These are phyloP conservation scores for Silene latifolia DNA, from an alignment of 148 eudicot genomes.

Conservation along the genomic window DNA sequence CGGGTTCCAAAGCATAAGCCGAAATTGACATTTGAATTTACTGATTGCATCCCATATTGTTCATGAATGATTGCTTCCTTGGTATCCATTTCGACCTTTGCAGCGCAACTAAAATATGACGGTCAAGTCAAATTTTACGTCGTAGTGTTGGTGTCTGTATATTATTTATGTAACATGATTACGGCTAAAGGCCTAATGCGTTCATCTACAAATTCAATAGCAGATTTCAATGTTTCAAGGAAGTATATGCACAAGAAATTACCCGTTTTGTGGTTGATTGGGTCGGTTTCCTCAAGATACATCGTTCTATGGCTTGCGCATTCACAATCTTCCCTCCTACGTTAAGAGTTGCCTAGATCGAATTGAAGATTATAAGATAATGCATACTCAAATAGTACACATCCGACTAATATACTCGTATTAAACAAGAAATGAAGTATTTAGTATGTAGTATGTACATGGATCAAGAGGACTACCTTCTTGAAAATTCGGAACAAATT, in stretches of 20 bases:
- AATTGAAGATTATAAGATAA: not conserved
- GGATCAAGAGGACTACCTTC: too few relatives aligned
- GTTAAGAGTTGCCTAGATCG: constrained; percentile 69
- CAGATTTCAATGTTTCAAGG: too few relatives aligned
- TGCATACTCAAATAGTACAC: too few relatives aligned
- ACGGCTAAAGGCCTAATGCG: too few relatives aligned
- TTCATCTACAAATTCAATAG: too few relatives aligned
- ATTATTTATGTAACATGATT: too few relatives aligned
- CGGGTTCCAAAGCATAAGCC: constrained; percentile 85
- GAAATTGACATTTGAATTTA: constrained; percentile 69
- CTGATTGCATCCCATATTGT: constrained; percentile 55
- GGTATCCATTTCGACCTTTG: constrained; percentile 35
- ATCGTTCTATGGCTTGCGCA: constrained; percentile 81
- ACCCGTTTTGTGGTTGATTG: constrained; percentile 44
- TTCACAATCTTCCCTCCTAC: constrained; percentile 74
- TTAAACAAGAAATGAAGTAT: too few relatives aligned
- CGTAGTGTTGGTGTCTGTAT: too few relatives aligned
- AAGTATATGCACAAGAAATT: not conserved
- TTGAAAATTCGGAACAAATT: too few relatives aligned
- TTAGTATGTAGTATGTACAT: too few relatives aligned
- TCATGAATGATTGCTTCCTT: constrained; percentile 56
- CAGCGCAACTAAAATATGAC: not conserved
- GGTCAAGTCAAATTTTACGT: too few relatives aligned
- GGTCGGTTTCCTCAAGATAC: constrained; percentile 63
- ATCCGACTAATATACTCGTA: too few relatives aligned